Base-by-base conservation (phyloP, 352 stramenopile genomes). In the Globisporangium rhizosaccharum region DNA sequence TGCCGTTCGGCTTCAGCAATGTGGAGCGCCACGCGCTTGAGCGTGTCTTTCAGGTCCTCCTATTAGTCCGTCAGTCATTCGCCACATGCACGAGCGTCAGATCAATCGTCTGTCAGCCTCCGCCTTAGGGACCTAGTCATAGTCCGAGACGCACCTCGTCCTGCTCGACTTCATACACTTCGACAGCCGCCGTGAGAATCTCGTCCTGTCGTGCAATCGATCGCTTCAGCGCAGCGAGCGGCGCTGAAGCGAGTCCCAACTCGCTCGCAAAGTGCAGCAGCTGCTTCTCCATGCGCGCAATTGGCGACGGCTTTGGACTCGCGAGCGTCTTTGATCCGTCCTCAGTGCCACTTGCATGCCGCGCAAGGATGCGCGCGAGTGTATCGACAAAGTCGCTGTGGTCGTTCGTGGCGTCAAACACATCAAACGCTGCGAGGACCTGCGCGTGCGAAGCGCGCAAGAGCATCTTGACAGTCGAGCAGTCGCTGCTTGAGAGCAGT, bases 361-460 rank as follows among this genome's bases (percentile, higher is more conserved):
- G 44, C 20, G 46, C 53, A 10, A 87, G 55, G 4, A 90, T 69
- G 11, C 75, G 78, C 41, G 72, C 60, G 12, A 85, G 60, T 12
- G 73, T 88, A 57, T 90, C 79, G 14, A 64, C 76, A 17, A 88
- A 75, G 39, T 90, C 79, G 2, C 67, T 59, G 0, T 61, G 62
- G 28, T 90, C 79, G n/a, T 78, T 55, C 0, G 71, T 86, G 9
- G 68, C 62, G 7, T 67, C 59, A 23, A 76, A 75, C 10, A 92
- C 79, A 33, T 90, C 75, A 26, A 88, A 75, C 0, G 77, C 80
- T 4, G 79, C 80, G 3, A 88, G 52, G 23, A 74, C 78, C 26
- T 64, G 70, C 1, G 79, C 48, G 23, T 90, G 77, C 2, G 63
- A 50, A n/a, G 44, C 56, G 2, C 49, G 48, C 11, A 87, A 41